phyloP scores from a whole-genome alignment of 768 basidiomycete genomes.

The Pleurotus tuber-regium region DNA sequence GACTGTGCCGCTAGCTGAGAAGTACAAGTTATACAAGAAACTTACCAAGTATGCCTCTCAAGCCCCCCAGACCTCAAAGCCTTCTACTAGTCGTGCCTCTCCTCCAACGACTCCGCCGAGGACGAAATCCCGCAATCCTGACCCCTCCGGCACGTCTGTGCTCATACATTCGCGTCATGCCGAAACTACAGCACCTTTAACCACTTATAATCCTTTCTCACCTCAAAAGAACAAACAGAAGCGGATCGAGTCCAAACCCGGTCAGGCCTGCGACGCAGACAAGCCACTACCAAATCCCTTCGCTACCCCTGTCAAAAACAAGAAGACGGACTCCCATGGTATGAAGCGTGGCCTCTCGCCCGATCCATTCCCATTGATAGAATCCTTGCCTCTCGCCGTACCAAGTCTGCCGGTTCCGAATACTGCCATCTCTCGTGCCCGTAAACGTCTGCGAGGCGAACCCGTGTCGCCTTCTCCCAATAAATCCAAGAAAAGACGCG shows the following conservation, averaged over 20 bases:
- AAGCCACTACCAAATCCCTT: slow-evolving; percentile 38
- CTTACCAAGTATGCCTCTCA: slow-evolving; percentile 48
- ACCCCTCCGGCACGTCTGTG: slow-evolving; percentile 28
- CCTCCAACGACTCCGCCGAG: slow-evolving; percentile 39
- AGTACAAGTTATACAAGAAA: slow-evolving; percentile 81
- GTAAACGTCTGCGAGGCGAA: slow-evolving; percentile 80
- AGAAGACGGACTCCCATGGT: slow-evolving; percentile 20
- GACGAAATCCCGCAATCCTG: slow-evolving; percentile 25
- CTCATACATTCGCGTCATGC: slow-evolving; percentile 42
- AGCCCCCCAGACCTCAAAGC: slow-evolving; percentile 14
- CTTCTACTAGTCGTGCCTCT: slow-evolving; percentile 17
- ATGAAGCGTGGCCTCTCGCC: slow-evolving; percentile 28
- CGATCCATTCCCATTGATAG: slow-evolving; percentile 36
- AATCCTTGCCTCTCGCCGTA: slow-evolving; percentile 18
- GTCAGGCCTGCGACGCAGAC: slow-evolving; percentile 17
- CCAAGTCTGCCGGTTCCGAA: slow-evolving; percentile 24
- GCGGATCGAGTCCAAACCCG: slow-evolving; percentile 19
- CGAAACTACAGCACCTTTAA: slow-evolving; percentile 48
- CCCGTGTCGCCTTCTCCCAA: slow-evolving; percentile 80
- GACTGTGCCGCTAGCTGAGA: slow-evolving; percentile 50
- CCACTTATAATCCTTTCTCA: slow-evolving; percentile 76
- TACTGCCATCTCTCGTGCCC: slow-evolving; percentile 60
- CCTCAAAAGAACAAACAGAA: slow-evolving; percentile 60
- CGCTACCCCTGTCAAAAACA: slow-evolving; percentile 39
- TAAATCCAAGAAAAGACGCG: slow-evolving; percentile 70